Percentiles rank a stretch among this genome's conserved stretches.
Conservation (phyloP, 495 filamentous ascomycete genomes). For the Zalerion maritima region DNA sequence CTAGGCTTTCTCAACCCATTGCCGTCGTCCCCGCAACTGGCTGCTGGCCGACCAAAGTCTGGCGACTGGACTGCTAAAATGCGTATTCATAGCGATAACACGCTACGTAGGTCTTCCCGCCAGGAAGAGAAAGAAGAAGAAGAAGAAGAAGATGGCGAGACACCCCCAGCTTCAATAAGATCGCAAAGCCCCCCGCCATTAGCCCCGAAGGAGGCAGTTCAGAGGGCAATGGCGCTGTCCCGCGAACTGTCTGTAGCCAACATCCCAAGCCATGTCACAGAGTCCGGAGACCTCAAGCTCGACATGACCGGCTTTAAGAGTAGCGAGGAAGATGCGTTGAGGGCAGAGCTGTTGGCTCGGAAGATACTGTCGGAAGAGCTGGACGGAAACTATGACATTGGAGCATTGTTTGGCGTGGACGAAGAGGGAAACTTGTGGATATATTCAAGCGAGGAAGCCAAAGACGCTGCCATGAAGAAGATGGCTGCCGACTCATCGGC, state of each 20-base stretch:
- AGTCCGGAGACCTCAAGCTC: conserved; percentile 91
- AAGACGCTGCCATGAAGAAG: conserved; percentile 49
- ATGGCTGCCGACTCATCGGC: conserved; percentile 29
- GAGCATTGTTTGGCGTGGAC: conserved; percentile 85
- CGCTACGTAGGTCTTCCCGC: conserved; percentile 20
- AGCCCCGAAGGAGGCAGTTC: conserved; percentile 60
- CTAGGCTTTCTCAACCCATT: conserved; percentile 47
- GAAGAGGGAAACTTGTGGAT: conserved; percentile 97
- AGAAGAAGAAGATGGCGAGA: conserved; percentile 22
- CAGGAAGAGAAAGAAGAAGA: conserved; percentile 21
- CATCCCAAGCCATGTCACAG: conserved; percentile 81
- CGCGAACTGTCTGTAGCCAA: conserved; percentile 79
- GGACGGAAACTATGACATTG: conserved; percentile 91
- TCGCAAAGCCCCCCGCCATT: conserved; percentile 66
- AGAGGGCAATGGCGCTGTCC: conserved; percentile 71
- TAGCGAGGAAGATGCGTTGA: conserved; percentile 77
- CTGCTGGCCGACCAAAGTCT: conserved; percentile 28
- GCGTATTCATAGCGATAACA: conserved; percentile 30
- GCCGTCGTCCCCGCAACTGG: conserved; percentile 43
- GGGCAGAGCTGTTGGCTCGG: conserved; percentile 85
- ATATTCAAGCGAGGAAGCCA: conserved; percentile 93
- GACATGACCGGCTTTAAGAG: conserved; percentile 97
- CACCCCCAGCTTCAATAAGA: conserved; percentile 28
- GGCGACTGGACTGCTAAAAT: conserved; percentile 25
- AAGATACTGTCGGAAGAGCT: conserved; percentile 91